These are phyloP conservation scores for Aspergillus sparsus DNA, from an alignment of 495 filamentous ascomycete species.

Conservation along the genomic window DNA sequence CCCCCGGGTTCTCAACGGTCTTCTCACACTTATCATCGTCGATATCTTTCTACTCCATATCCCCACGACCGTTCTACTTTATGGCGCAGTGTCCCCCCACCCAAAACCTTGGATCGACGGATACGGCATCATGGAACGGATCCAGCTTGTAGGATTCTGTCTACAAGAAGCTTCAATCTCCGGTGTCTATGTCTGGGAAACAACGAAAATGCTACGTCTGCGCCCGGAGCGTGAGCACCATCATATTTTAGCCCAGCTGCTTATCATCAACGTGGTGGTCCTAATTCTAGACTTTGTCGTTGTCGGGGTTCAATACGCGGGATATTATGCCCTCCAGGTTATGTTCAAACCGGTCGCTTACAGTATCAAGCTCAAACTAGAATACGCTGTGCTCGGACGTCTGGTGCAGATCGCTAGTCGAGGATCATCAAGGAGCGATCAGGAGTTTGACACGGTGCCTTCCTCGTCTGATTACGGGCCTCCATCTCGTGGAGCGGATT, in stretches of 20 bases:
- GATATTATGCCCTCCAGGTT: slow-evolving; percentile 50
- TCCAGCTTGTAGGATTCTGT: slow-evolving; percentile 55
- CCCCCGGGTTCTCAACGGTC: slow-evolving; percentile 34
- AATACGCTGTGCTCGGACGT: slow-evolving; percentile 54
- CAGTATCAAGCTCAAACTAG: slow-evolving; percentile 56
- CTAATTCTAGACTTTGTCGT: slow-evolving; percentile 52
- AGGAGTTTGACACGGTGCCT: slow-evolving; percentile 8
- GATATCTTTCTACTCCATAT: slow-evolving; percentile 47
- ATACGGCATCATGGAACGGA: slow-evolving; percentile 53
- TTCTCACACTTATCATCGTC: slow-evolving; percentile 47
- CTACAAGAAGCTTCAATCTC: slow-evolving; percentile 59
- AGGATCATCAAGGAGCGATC: not conserved
- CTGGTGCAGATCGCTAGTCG: slow-evolving; percentile 38
- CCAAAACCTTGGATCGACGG: slow-evolving; percentile 34
- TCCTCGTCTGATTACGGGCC: slow-evolving; percentile 3
- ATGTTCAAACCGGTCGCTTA: slow-evolving; percentile 54
- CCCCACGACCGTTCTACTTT: slow-evolving; percentile 45
- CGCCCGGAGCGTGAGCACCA: slow-evolving; percentile 29
- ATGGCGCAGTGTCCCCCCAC: slow-evolving; percentile 34
- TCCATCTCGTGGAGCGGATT: not conserved
- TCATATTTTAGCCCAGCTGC: slow-evolving; percentile 45
- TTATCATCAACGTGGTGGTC: slow-evolving; percentile 51
- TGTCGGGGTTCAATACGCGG: slow-evolving; percentile 49
- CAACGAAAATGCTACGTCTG: slow-evolving; percentile 45
- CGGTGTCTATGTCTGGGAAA: slow-evolving; percentile 56